Evolutionary conservation across 345 rosid genomes (phyloP), one percentile per base, ranked within the genome.

Genomic region (Corchorus capsularis): DNA sequence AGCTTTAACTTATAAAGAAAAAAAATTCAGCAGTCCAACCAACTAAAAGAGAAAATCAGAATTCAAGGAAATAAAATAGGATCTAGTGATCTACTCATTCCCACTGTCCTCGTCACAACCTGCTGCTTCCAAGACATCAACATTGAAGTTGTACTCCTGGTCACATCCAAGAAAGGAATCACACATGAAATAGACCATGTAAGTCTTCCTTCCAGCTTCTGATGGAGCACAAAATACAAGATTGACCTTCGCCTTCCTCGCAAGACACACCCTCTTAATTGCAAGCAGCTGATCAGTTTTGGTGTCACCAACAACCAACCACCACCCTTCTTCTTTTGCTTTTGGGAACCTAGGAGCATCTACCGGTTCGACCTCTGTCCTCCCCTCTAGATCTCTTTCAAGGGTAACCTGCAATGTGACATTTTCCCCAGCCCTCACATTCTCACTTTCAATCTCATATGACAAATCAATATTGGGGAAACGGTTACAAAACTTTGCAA

Each of bases 311-410:
- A 95, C 88, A 6, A 93, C 98, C 10, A 95, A 91, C 97, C 99
- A 92, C 98, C 99, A 95, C 13, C 96, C 99, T 88, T 95, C 99
- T 81, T 95, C 97, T 81, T 93, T 93, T 65, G 89, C 84, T 84
- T 92, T 90, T 2, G 98, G 93, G 60, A 85, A 93, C 86, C 89
- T 87, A 3, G 81, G 82, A 67, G 93, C 86, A 78, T 93, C 91
- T 34, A 92, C 97, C 0, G 94, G 73, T 35, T 91, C 97, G 64
- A 93, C 94, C 86, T 92, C 96, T 20, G 92, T 81, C 84, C 88
- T 87, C 77, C 96, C 96, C 80, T 91, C 96, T 55, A 93, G 78
- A 77, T 92, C 97, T 78, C 96, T 77, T 78, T 92, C 99, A 3
- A 93, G 90, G 41, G 56, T 83, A 69, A 95, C 96, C 74, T 83